phyloP scores from a whole-genome alignment of 2,329 filamentous ascomycete species.

The Calonectria montana region DNA sequence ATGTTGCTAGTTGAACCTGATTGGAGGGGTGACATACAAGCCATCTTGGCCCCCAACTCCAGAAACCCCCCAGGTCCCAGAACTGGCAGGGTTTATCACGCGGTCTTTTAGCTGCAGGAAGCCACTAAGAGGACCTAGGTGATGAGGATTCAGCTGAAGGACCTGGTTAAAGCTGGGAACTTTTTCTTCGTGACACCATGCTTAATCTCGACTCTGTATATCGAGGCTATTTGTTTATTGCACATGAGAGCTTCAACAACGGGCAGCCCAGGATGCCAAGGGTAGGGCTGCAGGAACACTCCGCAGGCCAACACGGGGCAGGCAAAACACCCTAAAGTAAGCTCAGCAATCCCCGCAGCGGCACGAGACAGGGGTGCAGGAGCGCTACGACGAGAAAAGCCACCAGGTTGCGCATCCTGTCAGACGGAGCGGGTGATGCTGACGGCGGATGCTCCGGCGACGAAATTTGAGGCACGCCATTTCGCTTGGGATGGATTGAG shows the following conservation, averaged over 20 bases:
- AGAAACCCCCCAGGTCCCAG: background rate
- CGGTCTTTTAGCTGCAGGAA: conserved; percentile 5
- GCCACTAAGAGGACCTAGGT: background rate
- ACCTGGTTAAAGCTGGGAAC: background rate
- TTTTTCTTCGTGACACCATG: background rate
- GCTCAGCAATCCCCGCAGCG: background rate
- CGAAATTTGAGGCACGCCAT: background rate
- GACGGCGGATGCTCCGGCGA: background rate
- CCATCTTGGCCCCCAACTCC: conserved; percentile 8
- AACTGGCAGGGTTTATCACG: conserved; percentile 1
- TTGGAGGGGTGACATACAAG: background rate
- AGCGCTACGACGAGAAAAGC: background rate
- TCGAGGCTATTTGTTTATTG: background rate
- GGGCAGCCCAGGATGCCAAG: background rate
- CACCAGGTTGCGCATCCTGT: background rate
- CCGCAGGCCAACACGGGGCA: background rate
- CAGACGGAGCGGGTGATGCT: background rate
- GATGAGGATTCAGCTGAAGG: background rate
- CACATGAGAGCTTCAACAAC: background rate
- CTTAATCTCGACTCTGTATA: background rate
- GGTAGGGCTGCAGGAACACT: background rate
- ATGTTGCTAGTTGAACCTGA: background rate
- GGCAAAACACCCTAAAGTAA: background rate
- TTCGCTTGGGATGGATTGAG: background rate
- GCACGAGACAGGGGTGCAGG: background rate